Evolutionary conservation across 768 basidiomycete species (phyloP).

Genomic region (Porphyrellus cyaneotinctus): DNA sequence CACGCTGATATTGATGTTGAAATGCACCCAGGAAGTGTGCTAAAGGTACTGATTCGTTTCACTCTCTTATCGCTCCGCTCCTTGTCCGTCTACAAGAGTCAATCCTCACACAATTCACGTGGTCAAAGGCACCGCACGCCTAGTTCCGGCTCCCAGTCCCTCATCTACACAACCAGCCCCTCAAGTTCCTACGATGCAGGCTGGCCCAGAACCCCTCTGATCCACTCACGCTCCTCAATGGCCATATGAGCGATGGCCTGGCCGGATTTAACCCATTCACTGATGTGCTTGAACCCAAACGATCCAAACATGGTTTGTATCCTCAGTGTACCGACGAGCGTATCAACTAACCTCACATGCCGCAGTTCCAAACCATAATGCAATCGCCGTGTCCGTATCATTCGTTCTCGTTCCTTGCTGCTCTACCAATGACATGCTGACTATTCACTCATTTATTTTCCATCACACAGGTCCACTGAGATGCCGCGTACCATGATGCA

Average conservation of each 20-base stretch:
- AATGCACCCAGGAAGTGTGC: conserved; percentile 51
- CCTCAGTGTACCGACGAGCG: conserved; percentile 3
- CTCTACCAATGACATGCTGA: background rate
- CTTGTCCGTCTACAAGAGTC: conserved; percentile 86
- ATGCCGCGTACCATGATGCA: conserved; percentile 69
- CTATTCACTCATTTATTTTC: background rate
- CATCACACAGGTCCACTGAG: conserved; percentile 59
- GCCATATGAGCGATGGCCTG: conserved; percentile 75
- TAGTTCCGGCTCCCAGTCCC: conserved; percentile 32
- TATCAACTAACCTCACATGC: background rate
- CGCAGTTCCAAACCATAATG: conserved; percentile 79
- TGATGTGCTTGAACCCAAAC: conserved; percentile 85
- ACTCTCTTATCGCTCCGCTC: conserved; percentile 34
- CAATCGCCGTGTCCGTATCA: conserved; percentile 66
- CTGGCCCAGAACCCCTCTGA: conserved; percentile 88
- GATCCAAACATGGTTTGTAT: conserved; percentile 87
- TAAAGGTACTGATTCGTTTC: conserved; percentile 48
- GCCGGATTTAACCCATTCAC: conserved; percentile 90
- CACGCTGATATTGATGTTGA: background rate
- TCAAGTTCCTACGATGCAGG: conserved; percentile 77
- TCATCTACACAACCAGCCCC: conserved; percentile 39
- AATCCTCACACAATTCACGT: conserved; percentile 85
- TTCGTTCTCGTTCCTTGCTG: background rate
- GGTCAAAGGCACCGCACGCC: conserved; percentile 78
- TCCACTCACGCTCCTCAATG: conserved; percentile 80